Conservation (phyloP, 2,329 filamentous ascomycete genomes). For the Trichothecium sympodiale region DNA sequence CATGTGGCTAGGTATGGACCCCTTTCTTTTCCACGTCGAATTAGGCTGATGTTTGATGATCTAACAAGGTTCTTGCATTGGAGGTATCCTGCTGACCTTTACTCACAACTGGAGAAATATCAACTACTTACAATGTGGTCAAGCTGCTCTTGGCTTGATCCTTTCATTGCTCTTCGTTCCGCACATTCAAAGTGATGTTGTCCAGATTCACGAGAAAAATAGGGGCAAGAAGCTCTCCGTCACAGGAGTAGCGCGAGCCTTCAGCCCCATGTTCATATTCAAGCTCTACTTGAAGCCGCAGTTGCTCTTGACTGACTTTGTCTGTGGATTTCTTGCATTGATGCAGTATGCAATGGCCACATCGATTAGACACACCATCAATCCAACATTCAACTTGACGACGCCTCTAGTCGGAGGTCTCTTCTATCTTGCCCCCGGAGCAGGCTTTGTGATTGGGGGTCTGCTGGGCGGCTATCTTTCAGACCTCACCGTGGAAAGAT, state of each 20-base stretch:
- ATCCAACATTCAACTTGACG: slow-evolving; percentile 56
- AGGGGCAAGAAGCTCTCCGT: background rate
- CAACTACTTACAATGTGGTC: slow-evolving; percentile 11
- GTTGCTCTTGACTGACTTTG: slow-evolving; percentile 12
- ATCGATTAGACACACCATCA: slow-evolving; percentile 55
- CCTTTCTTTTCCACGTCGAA: background rate
- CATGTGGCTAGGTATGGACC: slow-evolving; percentile 4
- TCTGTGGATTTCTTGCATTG: slow-evolving; percentile 13
- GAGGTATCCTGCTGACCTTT: slow-evolving; percentile 14
- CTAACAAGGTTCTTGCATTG: slow-evolving; percentile 7
- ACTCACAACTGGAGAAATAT: slow-evolving; percentile 14
- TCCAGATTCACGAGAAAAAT: slow-evolving; percentile 2
- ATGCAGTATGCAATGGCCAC: slow-evolving; percentile 44
- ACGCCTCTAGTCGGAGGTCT: slow-evolving; percentile 52
- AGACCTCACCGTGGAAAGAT: slow-evolving; percentile 26
- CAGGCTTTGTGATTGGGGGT: slow-evolving; percentile 53
- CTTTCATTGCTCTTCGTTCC: slow-evolving; percentile 14
- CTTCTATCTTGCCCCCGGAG: slow-evolving; percentile 59
- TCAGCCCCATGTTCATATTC: slow-evolving; percentile 14
- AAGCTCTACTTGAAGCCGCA: slow-evolving; percentile 11
- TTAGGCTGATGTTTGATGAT: background rate
- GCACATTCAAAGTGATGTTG: slow-evolving; percentile 6
- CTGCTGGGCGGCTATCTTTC: slow-evolving; percentile 48
- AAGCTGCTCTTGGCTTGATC: slow-evolving; percentile 13
- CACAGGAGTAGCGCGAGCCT: slow-evolving; percentile 3